Conservation (phyloP, 208 protist genomes). For the Herpetomonas samuelpessoai region DNA sequence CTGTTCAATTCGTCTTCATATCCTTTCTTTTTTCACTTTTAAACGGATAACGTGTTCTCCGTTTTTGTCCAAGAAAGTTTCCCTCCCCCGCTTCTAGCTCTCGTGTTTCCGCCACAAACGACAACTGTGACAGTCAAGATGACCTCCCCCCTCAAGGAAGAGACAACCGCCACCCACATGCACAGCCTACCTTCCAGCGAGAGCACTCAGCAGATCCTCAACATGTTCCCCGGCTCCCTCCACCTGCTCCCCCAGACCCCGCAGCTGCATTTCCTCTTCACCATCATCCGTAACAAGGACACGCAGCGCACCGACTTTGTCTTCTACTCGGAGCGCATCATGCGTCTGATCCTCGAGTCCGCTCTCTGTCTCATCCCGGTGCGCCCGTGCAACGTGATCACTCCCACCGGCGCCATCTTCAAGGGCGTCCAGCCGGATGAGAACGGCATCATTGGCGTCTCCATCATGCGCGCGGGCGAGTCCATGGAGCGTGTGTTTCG, state of each 20-base stretch:
- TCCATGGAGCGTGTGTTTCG: constrained; percentile 95
- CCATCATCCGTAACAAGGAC: constrained; percentile 92
- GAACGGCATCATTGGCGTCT: constrained; percentile 94
- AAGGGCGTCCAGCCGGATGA: constrained; percentile 70
- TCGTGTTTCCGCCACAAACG: too few relatives aligned
- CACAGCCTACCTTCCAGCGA: constrained; percentile 20
- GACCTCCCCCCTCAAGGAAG: not conserved
- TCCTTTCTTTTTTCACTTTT: too few relatives aligned
- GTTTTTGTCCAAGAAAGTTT: too few relatives aligned
- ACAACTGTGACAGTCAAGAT: not conserved
- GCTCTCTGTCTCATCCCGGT: constrained; percentile 89
- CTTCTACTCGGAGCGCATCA: constrained; percentile 96
- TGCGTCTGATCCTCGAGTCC: constrained; percentile 93
- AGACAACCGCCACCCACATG: constrained; percentile 21
- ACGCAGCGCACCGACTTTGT: constrained; percentile 95
- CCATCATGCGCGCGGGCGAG: constrained; percentile 97
- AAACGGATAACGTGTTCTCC: too few relatives aligned
- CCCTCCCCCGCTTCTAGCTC: too few relatives aligned
- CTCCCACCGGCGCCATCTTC: constrained; percentile 88
- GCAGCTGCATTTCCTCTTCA: constrained; percentile 93
- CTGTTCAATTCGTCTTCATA: too few relatives aligned
- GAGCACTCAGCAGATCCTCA: constrained; percentile 53
- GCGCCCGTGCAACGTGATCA: constrained; percentile 78
- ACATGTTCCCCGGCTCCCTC: constrained; percentile 58
- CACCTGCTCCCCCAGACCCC: constrained; percentile 78